Evolutionary conservation across 176 grass and related monocot genomes (phyloP).

Genomic region (Oryza brachyantha): DNA sequence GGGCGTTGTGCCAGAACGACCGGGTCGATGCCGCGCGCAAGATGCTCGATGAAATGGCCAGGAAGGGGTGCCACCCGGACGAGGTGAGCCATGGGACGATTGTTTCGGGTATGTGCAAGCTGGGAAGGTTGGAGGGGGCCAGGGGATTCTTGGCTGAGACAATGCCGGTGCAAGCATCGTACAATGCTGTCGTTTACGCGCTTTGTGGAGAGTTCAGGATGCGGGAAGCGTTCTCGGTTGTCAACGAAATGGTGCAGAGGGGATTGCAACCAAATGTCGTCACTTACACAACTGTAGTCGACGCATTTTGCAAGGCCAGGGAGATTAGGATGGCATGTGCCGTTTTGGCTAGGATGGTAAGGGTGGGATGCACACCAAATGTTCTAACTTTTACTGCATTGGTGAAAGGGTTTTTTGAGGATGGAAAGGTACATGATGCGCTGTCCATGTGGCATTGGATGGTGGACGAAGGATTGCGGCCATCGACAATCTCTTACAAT

Average conservation of each 20-base stretch:
- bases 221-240: constrained; percentile 39
- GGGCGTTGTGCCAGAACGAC: constrained; percentile 76
- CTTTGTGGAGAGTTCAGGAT: constrained; percentile 54
- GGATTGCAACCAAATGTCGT: constrained; percentile 49
- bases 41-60: constrained; percentile 81
- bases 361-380: constrained; percentile 57
- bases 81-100: constrained; percentile 63
- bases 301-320: constrained; percentile 42
- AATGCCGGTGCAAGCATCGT: constrained; percentile 32
- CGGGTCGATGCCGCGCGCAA: constrained; percentile 53
- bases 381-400: constrained; percentile 55
- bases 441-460: constrained; percentile 72
- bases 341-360: constrained; percentile 76
- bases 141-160: constrained; percentile 37
- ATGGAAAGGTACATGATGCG: constrained; percentile 46
- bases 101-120: constrained; percentile 59
- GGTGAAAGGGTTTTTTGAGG: constrained; percentile 54
- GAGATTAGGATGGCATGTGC: constrained; percentile 52
- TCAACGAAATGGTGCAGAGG: constrained; percentile 54
- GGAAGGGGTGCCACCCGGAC: constrained; percentile 64
- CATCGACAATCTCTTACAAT: constrained; percentile 64
- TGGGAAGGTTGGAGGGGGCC: constrained; percentile 58
- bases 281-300: constrained; percentile 66
- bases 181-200: constrained; percentile 56
- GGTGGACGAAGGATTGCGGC: constrained; percentile 54